Percentiles rank a stretch among this genome's conserved stretches.
Evolutionary conservation across 2,329 filamentous ascomycete species (phyloP).

Genomic region (Nothophoma quercina): DNA sequence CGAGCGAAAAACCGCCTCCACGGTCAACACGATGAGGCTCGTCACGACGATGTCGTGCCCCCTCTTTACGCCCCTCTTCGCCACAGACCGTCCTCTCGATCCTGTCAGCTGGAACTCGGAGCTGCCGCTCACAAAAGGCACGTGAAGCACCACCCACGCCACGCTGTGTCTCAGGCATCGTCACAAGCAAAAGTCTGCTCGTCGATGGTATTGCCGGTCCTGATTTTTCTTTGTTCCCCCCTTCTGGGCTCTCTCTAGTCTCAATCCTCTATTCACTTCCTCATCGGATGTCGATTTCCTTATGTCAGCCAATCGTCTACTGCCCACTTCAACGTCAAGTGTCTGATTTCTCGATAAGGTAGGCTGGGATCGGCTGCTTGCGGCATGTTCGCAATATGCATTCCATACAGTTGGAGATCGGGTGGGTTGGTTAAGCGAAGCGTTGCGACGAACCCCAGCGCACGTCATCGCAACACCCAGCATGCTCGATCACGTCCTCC

Average conservation of each 20-base stretch:
- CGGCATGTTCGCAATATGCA: constrained; percentile 29
- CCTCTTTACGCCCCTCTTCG: neutral
- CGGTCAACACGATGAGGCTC: constrained; percentile 7
- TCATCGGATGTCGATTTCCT: neutral
- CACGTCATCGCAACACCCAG: constrained; percentile 8
- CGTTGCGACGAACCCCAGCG: constrained; percentile 15
- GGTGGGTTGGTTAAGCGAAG: constrained; percentile 17
- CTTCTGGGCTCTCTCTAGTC: constrained; percentile 19
- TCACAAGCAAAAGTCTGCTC: constrained; percentile 3
- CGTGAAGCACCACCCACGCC: constrained; percentile 13
- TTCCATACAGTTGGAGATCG: constrained; percentile 21
- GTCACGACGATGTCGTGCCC: neutral
- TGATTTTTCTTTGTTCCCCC: constrained; percentile 15
- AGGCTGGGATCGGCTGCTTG: constrained; percentile 34
- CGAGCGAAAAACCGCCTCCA: constrained; percentile 1
- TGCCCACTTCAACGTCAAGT: constrained; percentile 4
- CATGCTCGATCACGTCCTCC: neutral
- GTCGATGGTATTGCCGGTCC: neutral
- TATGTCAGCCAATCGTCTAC: constrained; percentile 8
- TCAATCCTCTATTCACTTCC: constrained; percentile 18
- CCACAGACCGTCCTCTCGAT: neutral
- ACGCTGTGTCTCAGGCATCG: constrained; percentile 3
- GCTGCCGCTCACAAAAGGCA: constrained; percentile 16
- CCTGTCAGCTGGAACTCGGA: constrained; percentile 8
- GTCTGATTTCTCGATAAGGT: constrained; percentile 19